These are phyloP conservation scores for Auriscalpium microsporum DNA, from an alignment of 768 basidiomycete species.

Conservation along the genomic window DNA sequence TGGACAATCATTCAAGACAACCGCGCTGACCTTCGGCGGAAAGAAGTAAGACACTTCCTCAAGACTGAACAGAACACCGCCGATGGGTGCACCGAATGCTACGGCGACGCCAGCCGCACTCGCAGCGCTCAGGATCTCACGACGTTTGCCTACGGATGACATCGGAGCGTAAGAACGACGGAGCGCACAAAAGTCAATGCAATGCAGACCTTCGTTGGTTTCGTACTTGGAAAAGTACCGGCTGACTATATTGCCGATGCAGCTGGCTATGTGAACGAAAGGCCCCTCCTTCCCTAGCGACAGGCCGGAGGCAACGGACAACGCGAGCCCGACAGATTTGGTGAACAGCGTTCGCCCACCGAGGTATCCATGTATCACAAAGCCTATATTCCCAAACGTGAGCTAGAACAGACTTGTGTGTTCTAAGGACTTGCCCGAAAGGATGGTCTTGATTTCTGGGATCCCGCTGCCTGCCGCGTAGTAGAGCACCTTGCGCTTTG, in stretches of 20 bases:
- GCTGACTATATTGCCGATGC: constrained; percentile 89
- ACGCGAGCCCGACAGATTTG: constrained; percentile 80
- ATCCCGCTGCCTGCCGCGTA: constrained; percentile 97
- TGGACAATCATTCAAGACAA: not conserved
- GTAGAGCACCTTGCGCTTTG: constrained; percentile 68
- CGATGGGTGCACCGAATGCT: constrained; percentile 94
- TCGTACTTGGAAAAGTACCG: constrained; percentile 85
- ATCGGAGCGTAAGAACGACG: not conserved
- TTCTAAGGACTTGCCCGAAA: constrained; percentile 48
- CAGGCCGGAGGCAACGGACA: constrained; percentile 89
- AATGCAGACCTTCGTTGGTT: constrained; percentile 69
- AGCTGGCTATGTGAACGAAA: constrained; percentile 89
- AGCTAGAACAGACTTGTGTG: not conserved
- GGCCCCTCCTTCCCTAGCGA: constrained; percentile 75
- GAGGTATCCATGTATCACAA: constrained; percentile 96
- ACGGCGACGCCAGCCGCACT: constrained; percentile 97
- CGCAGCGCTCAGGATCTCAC: constrained; percentile 92
- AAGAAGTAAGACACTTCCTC: constrained; percentile 98
- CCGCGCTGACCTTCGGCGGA: constrained; percentile 66
- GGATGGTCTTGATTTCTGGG: constrained; percentile 92
- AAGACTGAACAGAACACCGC: constrained; percentile 84
- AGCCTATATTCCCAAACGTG: constrained; percentile 40
- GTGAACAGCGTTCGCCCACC: constrained; percentile 84
- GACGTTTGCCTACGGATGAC: constrained; percentile 62
- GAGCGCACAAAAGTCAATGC: not conserved